phyloP scores from a whole-genome alignment of 768 basidiomycete species.

The Lepiota brunneoincarnata region DNA sequence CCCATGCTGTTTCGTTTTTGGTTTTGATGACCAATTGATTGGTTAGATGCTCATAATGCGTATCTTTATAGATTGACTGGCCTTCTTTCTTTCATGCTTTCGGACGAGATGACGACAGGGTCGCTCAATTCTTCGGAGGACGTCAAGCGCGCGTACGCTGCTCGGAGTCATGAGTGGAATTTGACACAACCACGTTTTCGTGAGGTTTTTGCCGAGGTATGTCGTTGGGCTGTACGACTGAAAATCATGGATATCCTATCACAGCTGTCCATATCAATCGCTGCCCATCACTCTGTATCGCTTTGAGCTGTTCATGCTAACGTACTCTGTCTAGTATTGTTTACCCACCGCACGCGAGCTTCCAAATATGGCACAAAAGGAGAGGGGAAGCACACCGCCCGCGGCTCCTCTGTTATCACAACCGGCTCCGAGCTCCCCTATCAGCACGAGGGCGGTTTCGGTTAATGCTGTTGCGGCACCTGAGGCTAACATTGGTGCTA shows the following conservation, averaged over 20 bases:
- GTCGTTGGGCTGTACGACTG: constrained; percentile 21
- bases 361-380: constrained; percentile 92
- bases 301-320: constrained; percentile 9
- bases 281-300: too few relatives aligned
- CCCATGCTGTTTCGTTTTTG: background rate
- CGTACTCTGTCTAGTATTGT: constrained; percentile 55
- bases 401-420: constrained; percentile 13
- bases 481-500: background rate
- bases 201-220: constrained; percentile 86
- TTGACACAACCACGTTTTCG: constrained; percentile 73
- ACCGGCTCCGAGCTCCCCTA: constrained; percentile 12
- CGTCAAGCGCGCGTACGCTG: constrained; percentile 77
- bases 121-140: constrained; percentile 77
- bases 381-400: constrained; percentile 50
- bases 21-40: background rate
- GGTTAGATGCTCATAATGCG: constrained; percentile 11
- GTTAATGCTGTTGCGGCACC: background rate
- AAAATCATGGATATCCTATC: constrained; percentile 5
- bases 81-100: constrained; percentile 90
- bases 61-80: constrained; percentile 75
- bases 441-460: background rate
- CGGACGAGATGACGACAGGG: constrained; percentile 96
- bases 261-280: constrained; percentile 1
- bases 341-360: constrained; percentile 62
- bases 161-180: constrained; percentile 85